Evolutionary conservation across 2,329 filamentous ascomycete genomes (phyloP).

Genomic region (Aspergillus sp.): DNA sequence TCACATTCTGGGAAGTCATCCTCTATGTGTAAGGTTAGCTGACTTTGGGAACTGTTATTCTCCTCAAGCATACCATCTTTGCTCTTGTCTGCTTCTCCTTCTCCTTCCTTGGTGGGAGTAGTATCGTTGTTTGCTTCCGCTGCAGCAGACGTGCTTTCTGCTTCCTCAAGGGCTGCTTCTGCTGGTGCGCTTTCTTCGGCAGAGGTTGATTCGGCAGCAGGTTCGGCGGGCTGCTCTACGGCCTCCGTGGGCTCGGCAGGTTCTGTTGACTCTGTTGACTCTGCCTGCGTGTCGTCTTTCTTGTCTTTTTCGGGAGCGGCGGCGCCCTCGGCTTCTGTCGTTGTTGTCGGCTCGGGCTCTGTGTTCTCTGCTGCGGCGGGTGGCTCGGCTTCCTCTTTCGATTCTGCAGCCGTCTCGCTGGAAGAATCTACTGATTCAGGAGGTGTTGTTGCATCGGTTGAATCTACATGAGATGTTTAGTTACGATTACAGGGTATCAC

Average conservation of each 20-base stretch:
- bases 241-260: no score
- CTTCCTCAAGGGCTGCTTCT: not conserved
- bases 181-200: slow-evolving; percentile 9
- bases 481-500: slow-evolving; percentile 1
- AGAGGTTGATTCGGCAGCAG: slow-evolving; percentile 17
- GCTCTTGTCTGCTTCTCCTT: slow-evolving; percentile 4
- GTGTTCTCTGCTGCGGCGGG: slow-evolving; percentile 12
- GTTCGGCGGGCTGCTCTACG: slow-evolving; percentile 9
- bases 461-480: slow-evolving; percentile 20
- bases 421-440: slow-evolving; percentile 22
- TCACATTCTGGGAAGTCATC: slow-evolving; percentile 36
- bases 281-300: slow-evolving; percentile 1
- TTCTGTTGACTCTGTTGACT: not conserved
- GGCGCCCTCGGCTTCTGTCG: not conserved
- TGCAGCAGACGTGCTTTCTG: slow-evolving; percentile 1
- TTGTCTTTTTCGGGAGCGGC: slow-evolving; percentile 1
- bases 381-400: slow-evolving; percentile 23
- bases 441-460: slow-evolving; percentile 27
- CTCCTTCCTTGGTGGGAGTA: slow-evolving; percentile 2
- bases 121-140: slow-evolving; percentile 4
- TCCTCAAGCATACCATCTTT: slow-evolving; percentile 20
- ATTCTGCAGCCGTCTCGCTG: slow-evolving; percentile 12
- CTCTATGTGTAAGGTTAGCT: slow-evolving; percentile 24
- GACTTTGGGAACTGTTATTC: slow-evolving; percentile 1
- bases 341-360: not conserved